Conservation (phyloP, 441 rosid genomes). For the Populus hybrid region DNA sequence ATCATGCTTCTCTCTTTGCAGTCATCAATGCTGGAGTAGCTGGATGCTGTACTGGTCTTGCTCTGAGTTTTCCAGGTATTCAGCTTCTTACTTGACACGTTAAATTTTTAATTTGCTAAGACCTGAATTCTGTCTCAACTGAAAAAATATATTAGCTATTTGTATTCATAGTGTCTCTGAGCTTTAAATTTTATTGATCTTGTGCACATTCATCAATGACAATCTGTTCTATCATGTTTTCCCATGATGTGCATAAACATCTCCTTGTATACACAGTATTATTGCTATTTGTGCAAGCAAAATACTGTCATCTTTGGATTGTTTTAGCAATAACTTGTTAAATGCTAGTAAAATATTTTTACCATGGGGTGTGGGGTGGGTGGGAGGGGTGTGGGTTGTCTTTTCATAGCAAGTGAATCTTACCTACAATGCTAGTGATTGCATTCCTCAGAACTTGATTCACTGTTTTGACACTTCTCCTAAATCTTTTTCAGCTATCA, state of each 20-base stretch:
- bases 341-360: no score
- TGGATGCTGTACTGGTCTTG: constrained; percentile 95
- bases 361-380: no score
- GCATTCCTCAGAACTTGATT: background rate
- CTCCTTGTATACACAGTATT: background rate
- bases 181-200: background rate
- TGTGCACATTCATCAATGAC: background rate
- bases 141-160: background rate
- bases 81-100: background rate
- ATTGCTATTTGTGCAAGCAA: no score
- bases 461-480: background rate
- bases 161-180: background rate
- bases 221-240: background rate
- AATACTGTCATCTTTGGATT: no score
- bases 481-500: background rate
- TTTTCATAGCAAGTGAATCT: background rate
- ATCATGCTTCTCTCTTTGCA: constrained; percentile 31
- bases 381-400: background rate
- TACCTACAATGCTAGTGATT: background rate
- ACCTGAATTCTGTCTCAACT: background rate
- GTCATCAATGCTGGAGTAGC: constrained; percentile 88
- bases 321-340: no score
- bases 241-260: background rate
- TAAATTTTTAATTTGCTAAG: background rate
- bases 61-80: constrained; percentile 87